A percentile compares a stretch with the other conserved stretches of the same genome.
Conservation (phyloP, 345 rosid species). For the Moricandia arvensis region DNA sequence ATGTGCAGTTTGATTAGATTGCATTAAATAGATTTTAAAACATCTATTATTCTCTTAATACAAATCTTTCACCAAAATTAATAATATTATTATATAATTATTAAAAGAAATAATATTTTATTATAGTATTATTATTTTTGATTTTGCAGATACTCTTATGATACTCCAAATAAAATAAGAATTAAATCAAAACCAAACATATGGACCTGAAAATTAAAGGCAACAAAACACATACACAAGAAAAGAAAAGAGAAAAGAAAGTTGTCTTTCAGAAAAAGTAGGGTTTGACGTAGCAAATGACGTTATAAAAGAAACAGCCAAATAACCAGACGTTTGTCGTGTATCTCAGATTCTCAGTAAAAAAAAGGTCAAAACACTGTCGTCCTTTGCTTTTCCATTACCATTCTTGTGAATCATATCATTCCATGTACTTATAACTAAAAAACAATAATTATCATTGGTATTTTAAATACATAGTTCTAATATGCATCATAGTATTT, state of each 20-base stretch:
- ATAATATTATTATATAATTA: too few species aligned
- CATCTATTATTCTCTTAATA: too few species aligned
- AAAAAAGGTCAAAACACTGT: background rate
- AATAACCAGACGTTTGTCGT: constrained; percentile 19
- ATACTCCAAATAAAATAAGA: too few species aligned
- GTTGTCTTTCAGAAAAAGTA: background rate
- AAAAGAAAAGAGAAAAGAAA: background rate
- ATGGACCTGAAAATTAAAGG: background rate
- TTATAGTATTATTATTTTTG: too few species aligned
- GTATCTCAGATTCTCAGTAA: background rate
- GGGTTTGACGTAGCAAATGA: constrained; percentile 24
- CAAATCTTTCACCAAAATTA: too few species aligned
- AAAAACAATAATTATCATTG: background rate
- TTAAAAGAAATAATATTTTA: too few species aligned
- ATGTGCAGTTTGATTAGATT: too few species aligned
- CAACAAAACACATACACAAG: background rate
- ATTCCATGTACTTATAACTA: background rate
- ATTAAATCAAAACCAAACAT: background rate
- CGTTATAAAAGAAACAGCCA: constrained; percentile 23
- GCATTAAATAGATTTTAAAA: too few species aligned
- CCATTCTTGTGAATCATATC: background rate
- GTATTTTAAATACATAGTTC: background rate
- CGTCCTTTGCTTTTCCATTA: constrained; percentile 17
- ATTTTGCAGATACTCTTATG: too few species aligned
- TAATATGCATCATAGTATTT: background rate